Percentiles rank a stretch among this genome's conserved stretches.
phyloP scores from a whole-genome alignment of 192 early-diverging fungal genomes.

The Dimargaris verticillata region DNA sequence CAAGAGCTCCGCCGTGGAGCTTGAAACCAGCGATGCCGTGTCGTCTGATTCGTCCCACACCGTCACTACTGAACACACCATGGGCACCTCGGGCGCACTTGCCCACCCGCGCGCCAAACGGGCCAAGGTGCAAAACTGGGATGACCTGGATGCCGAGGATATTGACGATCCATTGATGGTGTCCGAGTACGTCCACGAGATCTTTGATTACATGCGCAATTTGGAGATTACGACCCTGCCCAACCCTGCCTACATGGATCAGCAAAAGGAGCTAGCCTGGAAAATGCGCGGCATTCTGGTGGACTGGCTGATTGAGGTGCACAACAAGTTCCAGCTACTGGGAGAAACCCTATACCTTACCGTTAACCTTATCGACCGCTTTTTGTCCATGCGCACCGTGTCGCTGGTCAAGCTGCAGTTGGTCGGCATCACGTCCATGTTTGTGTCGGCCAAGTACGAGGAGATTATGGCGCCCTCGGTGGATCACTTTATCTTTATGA shows the following conservation, averaged over 20 bases:
- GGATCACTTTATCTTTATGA: conserved; percentile 70
- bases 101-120: conserved; percentile 11
- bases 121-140: conserved; percentile 29
- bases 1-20: not conserved
- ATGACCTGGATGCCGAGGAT: conserved; percentile 68
- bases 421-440: conserved; percentile 78
- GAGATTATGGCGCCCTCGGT: conserved; percentile 74
- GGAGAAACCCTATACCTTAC: conserved; percentile 89
- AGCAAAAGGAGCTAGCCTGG: conserved; percentile 78
- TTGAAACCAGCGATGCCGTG: not conserved
- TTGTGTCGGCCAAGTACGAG: conserved; percentile 91
- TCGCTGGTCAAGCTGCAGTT: conserved; percentile 80
- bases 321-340: conserved; percentile 74
- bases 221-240: conserved; percentile 65
- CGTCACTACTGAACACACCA: too few species aligned
- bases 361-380: conserved; percentile 90
- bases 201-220: conserved; percentile 69
- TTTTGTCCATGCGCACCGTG: conserved; percentile 72
- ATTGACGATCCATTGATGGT: conserved; percentile 78
- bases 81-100: too few species aligned
- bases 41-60: too few species aligned
- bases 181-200: conserved; percentile 84
- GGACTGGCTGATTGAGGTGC: conserved; percentile 91
- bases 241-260: conserved; percentile 61
- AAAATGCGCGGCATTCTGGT: conserved; percentile 84